Base-by-base conservation (phyloP, 805 yeast species). In the Yarrowia divulgata region DNA sequence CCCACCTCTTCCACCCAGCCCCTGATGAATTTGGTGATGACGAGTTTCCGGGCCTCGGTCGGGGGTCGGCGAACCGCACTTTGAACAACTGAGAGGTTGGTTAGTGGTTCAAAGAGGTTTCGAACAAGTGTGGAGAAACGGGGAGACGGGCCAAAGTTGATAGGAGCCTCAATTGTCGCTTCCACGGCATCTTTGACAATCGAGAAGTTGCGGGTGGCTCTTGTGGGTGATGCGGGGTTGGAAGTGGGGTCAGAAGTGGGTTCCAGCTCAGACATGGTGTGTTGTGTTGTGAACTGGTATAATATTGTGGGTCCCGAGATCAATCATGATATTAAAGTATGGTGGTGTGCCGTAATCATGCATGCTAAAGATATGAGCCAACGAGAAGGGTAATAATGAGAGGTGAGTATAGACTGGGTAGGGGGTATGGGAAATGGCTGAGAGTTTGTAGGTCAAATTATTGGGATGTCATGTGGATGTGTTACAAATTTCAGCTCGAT, bases 1-100 rank as follows among this genome's bases (percentile, higher is more conserved):
- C 92, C 92, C 0, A 88, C 87, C 1, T 81, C 77, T 16, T 72
- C 73, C 45, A 87, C 77, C 89, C 90, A 89, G 46, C 80, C 75
- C 5, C 75, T 74, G 39, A 87, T 78, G 73, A 87, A 89, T 18
- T 73, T 71, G 0, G 73, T 69, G 2, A 85, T 77, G 0, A 79
- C 72, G 23, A 77, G 58, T 40, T 76, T 74, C 8, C n/a, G n/a
- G n/a, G 80, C 70, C 64, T 69, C 73, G 68, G 67, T 48, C 35
- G 72, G 64, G 60, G 69, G 43, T 67, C 62, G 54, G 43, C 72
- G 45, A 34, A 71, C 3, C 29, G 29, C 29, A 23, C 3, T 23
- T 23, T 23, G 29, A 2, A 23, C 29, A 2, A 23, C 4, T 18
- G 73, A 72, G 13, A 80, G 50, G 18, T 72, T 80, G 67, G 78